A percentile compares a stretch with the other conserved stretches of the same genome.
Conservation (phyloP, 2,329 filamentous ascomycete genomes). For the Xylariales sp. region DNA sequence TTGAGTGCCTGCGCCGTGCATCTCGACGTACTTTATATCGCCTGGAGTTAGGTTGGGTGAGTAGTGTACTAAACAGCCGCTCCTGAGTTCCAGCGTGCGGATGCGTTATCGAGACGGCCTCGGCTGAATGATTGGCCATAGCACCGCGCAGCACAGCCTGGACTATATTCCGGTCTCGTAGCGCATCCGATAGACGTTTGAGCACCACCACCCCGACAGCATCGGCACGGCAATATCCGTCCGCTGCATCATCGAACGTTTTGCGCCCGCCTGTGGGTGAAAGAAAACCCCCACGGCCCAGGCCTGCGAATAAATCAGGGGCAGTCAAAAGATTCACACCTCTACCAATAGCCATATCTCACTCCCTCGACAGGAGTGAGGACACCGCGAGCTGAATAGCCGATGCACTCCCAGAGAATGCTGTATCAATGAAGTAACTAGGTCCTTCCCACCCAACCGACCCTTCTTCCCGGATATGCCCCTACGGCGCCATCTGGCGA, state of each 20-base stretch:
- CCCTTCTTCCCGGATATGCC: constrained; percentile 21
- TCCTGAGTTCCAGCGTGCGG: constrained; percentile 74
- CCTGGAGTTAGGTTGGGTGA: constrained; percentile 65
- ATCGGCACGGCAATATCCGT: constrained; percentile 41
- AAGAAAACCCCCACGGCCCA: constrained; percentile 70
- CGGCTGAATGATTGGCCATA: constrained; percentile 77
- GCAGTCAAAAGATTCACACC: constrained; percentile 54
- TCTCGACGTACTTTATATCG: constrained; percentile 72
- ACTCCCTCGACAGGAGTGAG: constrained; percentile 71
- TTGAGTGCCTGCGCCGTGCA: constrained; percentile 78
- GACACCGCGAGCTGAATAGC: constrained; percentile 57
- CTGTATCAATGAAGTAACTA: constrained; percentile 48
- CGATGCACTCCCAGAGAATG: constrained; percentile 46
- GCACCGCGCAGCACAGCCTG: constrained; percentile 70
- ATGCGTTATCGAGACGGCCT: constrained; percentile 77
- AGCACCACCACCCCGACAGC: constrained; percentile 39
- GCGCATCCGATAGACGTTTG: constrained; percentile 41
- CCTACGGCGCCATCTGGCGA: constrained; percentile 31
- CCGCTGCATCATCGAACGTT: constrained; percentile 36
- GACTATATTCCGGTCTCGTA: constrained; percentile 47
- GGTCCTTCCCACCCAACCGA: constrained; percentile 48
- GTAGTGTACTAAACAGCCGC: constrained; percentile 67
- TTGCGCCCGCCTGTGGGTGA: constrained; percentile 40
- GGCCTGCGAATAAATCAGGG: constrained; percentile 71
- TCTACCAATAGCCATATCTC: constrained; percentile 65